A percentile compares a stretch with the other conserved stretches of the same genome.
Evolutionary conservation across 768 basidiomycete species (phyloP).

Genomic region (Trametes maxima): DNA sequence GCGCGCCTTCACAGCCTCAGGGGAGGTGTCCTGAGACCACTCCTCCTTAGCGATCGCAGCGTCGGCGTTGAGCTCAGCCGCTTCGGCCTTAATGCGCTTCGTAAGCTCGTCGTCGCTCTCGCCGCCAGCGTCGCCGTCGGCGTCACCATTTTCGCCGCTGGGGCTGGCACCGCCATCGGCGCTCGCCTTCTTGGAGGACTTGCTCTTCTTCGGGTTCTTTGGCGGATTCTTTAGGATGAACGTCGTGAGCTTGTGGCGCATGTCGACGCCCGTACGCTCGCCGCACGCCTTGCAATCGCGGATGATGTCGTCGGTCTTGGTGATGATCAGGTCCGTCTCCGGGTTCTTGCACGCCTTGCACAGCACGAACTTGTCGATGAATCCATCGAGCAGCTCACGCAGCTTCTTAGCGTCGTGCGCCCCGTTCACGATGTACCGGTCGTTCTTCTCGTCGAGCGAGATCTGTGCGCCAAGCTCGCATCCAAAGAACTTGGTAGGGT

Average conservation of each 20-base stretch:
- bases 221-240: constrained; percentile 99
- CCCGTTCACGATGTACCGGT: constrained; percentile 98
- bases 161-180: constrained; percentile 44
- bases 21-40: constrained; percentile 92
- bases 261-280: constrained; percentile 87
- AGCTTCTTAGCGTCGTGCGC: constrained; percentile 90
- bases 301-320: constrained; percentile 86
- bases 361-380: constrained; percentile 98
- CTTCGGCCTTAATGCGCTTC: constrained; percentile 89
- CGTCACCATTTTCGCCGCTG: constrained; percentile 44
- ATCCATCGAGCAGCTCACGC: constrained; percentile 92
- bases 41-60: constrained; percentile 67
- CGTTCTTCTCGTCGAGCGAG: constrained; percentile 93
- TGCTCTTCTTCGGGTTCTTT: constrained; percentile 76
- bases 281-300: constrained; percentile 99
- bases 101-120: constrained; percentile 90
- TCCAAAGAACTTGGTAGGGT: constrained; percentile 99
- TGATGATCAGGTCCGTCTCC: constrained; percentile 92
- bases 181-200: constrained; percentile 50
- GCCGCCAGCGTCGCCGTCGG: constrained; percentile 47
- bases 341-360: constrained; percentile 99
- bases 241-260: constrained; percentile 95
- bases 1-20: constrained; percentile 85
- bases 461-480: constrained; percentile 98
- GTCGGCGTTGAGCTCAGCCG: constrained; percentile 70